Conservation (phyloP, 2,329 filamentous ascomycete species). For the Didymella lethalis region DNA sequence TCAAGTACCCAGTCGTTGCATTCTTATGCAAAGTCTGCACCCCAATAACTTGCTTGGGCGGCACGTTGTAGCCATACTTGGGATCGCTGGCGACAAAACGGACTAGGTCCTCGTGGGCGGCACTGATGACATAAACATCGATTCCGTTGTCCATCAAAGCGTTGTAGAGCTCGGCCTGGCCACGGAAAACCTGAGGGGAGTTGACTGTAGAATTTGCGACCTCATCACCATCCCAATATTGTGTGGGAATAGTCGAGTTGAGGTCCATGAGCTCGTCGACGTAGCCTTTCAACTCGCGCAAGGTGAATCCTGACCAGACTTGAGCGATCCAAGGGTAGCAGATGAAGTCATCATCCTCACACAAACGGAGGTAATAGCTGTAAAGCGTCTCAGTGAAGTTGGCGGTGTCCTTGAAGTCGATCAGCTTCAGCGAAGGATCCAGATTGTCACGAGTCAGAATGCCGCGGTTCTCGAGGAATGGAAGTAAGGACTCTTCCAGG, state of each 20-base stretch:
- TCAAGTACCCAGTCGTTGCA: constrained; percentile 35
- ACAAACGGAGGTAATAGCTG: constrained; percentile 44
- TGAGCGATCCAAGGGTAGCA: constrained; percentile 45
- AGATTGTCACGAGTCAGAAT: constrained; percentile 42
- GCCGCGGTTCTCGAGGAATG: constrained; percentile 43
- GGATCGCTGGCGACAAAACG: constrained; percentile 44
- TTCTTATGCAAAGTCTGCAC: constrained; percentile 43
- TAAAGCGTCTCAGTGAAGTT: constrained; percentile 44
- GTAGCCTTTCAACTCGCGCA: constrained; percentile 37
- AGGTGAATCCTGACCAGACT: constrained; percentile 39
- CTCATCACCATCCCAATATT: constrained; percentile 41
- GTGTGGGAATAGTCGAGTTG: constrained; percentile 34
- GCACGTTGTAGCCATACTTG: constrained; percentile 45
- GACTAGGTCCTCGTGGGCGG: constrained; percentile 44
- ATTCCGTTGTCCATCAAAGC: constrained; percentile 43
- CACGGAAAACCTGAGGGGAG: constrained; percentile 37
- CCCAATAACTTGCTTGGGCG: constrained; percentile 42
- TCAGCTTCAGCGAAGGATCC: constrained; percentile 40
- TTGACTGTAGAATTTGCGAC: constrained; percentile 30
- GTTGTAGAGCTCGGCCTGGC: constrained; percentile 42
- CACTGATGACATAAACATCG: constrained; percentile 42
- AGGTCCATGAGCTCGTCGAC: constrained; percentile 43
- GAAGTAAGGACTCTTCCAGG: constrained; percentile 41
- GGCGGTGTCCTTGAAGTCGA: constrained; percentile 45
- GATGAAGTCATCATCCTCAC: constrained; percentile 40